These are phyloP conservation scores for Rhynchospora pubera DNA, from an alignment of 176 grass and related monocot species.

Conservation along the genomic window DNA sequence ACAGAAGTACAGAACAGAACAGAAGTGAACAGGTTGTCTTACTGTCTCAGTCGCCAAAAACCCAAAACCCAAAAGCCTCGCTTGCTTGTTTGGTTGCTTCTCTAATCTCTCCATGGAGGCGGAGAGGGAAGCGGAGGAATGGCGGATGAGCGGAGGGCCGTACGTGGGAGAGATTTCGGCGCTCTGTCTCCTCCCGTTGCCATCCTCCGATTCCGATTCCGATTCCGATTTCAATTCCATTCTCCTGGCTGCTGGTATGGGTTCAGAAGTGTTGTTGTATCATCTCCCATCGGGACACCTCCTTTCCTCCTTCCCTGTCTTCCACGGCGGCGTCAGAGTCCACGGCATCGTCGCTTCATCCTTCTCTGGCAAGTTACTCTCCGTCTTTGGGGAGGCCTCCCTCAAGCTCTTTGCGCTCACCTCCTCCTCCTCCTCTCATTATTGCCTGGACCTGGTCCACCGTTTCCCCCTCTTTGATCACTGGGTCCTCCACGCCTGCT, in stretches of 20 bases:
- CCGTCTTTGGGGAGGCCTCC: conserved; percentile 56
- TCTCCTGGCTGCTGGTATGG: conserved; percentile 39
- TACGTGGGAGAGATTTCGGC: conserved; percentile 47
- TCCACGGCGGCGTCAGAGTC: conserved; percentile 62
- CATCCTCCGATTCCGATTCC: no score
- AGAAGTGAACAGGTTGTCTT: no score
- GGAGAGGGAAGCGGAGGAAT: background rate
- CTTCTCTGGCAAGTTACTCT: conserved; percentile 3
- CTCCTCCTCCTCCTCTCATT: background rate
- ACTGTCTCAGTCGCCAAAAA: no score
- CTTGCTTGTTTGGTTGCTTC: no score
- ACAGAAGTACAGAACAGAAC: no score
- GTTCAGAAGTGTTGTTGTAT: conserved; percentile 64
- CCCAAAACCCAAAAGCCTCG: no score
- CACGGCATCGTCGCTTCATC: conserved; percentile 44
- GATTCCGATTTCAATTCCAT: background rate
- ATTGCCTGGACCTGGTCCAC: conserved; percentile 40
- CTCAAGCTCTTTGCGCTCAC: conserved; percentile 51
- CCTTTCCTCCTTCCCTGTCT: conserved; percentile 49
- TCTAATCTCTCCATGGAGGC: no score
- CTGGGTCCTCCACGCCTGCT: conserved; percentile 71
- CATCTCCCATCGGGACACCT: conserved; percentile 30
- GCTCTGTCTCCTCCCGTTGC: conserved; percentile 1
- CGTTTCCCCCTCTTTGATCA: conserved; percentile 60
- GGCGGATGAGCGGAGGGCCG: conserved; percentile 8